phyloP scores from a whole-genome alignment of 805 yeast genomes.

The Kodamaea hsintzibuensis region DNA sequence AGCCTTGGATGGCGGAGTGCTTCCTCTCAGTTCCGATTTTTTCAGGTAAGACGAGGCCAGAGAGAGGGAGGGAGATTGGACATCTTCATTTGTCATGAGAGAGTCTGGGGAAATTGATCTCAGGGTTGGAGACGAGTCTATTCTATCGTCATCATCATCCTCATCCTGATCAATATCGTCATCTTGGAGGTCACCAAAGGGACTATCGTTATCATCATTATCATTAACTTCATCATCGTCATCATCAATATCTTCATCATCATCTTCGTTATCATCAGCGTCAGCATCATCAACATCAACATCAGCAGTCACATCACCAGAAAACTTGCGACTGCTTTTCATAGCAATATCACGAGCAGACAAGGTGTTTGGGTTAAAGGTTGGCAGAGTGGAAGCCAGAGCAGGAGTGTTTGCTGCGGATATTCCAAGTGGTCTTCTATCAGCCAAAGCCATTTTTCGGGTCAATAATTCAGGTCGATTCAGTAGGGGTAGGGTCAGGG shows the following conservation, averaged over 20 bases:
- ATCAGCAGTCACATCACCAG: not conserved
- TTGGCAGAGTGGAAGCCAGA: constrained; percentile 28
- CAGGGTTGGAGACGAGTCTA: constrained; percentile 31
- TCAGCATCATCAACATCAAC: constrained; percentile 1
- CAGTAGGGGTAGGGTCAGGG: not conserved
- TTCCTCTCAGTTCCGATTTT: constrained; percentile 22
- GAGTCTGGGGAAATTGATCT: constrained; percentile 47
- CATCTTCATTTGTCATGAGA: constrained; percentile 26
- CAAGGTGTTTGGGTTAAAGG: constrained; percentile 36
- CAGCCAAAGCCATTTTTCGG: constrained; percentile 59
- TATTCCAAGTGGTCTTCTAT: constrained; percentile 62
- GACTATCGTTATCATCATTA: not conserved
- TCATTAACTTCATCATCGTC: not conserved
- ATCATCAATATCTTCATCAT: not conserved
- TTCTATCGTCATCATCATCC: constrained; percentile 1
- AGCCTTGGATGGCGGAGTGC: constrained; percentile 25
- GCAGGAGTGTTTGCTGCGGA: constrained; percentile 51
- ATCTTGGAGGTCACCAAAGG: not conserved
- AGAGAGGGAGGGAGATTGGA: constrained; percentile 11
- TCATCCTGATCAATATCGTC: constrained; percentile 1
- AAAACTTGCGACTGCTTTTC: not conserved
- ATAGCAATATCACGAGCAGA: constrained; percentile 11
- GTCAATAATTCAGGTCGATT: constrained; percentile 1
- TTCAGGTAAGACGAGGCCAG: constrained; percentile 11
- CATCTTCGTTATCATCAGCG: not conserved